Evolutionary conservation across 2,329 filamentous ascomycete species (phyloP).

Genomic region (Nemania diffusa): DNA sequence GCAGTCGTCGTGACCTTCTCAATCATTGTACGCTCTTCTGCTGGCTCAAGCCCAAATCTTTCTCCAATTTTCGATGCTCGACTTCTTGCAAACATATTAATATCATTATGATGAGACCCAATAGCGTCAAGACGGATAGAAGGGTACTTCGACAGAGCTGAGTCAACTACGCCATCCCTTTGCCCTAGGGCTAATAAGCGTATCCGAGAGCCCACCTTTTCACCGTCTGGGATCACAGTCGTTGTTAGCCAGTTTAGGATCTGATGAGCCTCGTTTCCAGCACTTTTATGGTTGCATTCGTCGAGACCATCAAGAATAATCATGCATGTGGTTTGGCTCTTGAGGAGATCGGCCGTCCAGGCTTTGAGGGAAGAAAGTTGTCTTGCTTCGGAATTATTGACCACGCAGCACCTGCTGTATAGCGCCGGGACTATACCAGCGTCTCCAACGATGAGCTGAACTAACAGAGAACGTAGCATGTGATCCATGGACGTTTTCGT

Average conservation of each 20-base stretch:
- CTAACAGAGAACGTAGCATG: slow-evolving; percentile 28
- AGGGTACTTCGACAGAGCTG: slow-evolving; percentile 9
- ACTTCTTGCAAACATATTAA: neutral
- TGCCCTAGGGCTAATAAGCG: slow-evolving; percentile 20
- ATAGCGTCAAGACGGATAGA: slow-evolving; percentile 15
- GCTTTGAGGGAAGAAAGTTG: slow-evolving; percentile 8
- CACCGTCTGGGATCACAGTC: slow-evolving; percentile 17
- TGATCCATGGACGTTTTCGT: slow-evolving; percentile 17
- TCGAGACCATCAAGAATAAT: slow-evolving; percentile 30
- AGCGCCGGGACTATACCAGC: neutral
- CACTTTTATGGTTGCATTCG: slow-evolving; percentile 16
- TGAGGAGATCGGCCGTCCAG: slow-evolving; percentile 9
- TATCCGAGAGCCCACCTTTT: neutral
- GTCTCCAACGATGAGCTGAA: slow-evolving; percentile 17
- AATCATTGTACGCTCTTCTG: neutral
- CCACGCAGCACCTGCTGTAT: slow-evolving; percentile 10
- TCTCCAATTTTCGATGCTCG: neutral
- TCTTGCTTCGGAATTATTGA: slow-evolving; percentile 5
- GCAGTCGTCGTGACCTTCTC: slow-evolving; percentile 1
- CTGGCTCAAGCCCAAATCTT: neutral
- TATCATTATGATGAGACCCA: slow-evolving; percentile 3
- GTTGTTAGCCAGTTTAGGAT: slow-evolving; percentile 15
- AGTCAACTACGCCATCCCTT: slow-evolving; percentile 23
- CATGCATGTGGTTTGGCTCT: slow-evolving; percentile 9
- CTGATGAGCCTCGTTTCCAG: neutral